These are phyloP conservation scores for Dioszegia crocea DNA, from an alignment of 768 basidiomycete genomes.

Conservation along the genomic window DNA sequence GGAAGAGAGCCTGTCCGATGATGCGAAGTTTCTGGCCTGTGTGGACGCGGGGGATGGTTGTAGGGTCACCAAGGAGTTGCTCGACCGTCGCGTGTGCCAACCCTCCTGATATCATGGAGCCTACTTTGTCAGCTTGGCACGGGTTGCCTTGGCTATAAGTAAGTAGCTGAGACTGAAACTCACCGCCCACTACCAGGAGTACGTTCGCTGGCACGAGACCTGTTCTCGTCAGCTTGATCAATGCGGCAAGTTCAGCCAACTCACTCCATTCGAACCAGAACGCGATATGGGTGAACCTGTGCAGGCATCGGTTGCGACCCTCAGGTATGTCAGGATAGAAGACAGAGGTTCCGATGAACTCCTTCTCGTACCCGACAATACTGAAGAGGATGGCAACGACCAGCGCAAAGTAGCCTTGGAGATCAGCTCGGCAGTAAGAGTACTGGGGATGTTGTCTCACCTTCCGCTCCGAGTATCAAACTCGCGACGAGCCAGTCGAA, in stretches of 20 bases:
- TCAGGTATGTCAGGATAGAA: constrained; percentile 3
- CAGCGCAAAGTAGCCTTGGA: constrained; percentile 2
- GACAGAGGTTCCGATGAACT: neutral
- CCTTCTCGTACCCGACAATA: constrained; percentile 6
- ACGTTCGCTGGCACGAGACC: constrained; percentile 4
- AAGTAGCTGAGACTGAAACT: neutral
- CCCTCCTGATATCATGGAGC: neutral
- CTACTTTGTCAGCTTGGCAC: neutral
- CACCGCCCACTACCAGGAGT: constrained; percentile 1
- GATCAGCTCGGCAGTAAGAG: neutral
- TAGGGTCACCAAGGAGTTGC: neutral
- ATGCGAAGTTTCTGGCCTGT: constrained; percentile 12
- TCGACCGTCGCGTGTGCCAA: neutral
- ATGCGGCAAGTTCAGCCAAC: neutral
- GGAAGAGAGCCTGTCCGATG: constrained; percentile 12
- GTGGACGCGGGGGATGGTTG: neutral
- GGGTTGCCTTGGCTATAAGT: too few relatives aligned
- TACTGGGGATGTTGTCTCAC: neutral
- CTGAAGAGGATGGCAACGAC: constrained; percentile 1
- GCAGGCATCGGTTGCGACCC: neutral
- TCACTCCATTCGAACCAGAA: constrained; percentile 10
- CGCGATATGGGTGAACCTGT: neutral
- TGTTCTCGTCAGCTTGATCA: neutral
- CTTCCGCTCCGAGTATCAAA: constrained; percentile 6
- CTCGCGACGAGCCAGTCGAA: constrained; percentile 5